These are phyloP conservation scores for Dioscorea alata DNA, from an alignment of 106 monocot genomes.

Conservation along the genomic window DNA sequence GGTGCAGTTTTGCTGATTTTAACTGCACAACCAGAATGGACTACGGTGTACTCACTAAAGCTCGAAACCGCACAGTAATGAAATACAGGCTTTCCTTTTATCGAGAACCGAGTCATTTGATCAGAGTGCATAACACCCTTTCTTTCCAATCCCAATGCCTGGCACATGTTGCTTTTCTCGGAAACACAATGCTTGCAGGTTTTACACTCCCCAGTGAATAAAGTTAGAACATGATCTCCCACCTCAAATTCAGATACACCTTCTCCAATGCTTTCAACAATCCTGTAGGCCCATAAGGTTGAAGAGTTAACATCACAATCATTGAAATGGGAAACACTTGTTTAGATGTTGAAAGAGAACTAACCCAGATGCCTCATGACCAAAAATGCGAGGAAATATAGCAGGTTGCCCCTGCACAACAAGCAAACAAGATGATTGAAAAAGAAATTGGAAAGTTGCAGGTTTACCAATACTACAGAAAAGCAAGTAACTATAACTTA, in stretches of 20 bases:
- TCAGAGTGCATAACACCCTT: constrained; percentile 89
- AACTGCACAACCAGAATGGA: constrained; percentile 90
- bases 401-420: constrained; percentile 49
- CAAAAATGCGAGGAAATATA: constrained; percentile 87
- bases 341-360: constrained; percentile 4
- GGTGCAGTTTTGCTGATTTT: constrained; percentile 53
- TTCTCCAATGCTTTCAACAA: constrained; percentile 87
- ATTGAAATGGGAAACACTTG: not conserved
- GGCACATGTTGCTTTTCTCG: constrained; percentile 85
- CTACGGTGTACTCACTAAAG: constrained; percentile 94
- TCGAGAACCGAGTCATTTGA: constrained; percentile 76
- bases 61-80: constrained; percentile 98
- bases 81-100: constrained; percentile 68
- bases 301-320: not conserved
- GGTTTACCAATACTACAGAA: too few species aligned
- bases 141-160: constrained; percentile 72
- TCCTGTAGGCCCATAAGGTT: constrained; percentile 27
- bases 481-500: too few species aligned
- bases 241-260: constrained; percentile 72
- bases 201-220: constrained; percentile 86
- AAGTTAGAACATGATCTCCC: constrained; percentile 80
- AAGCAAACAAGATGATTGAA: not conserved
- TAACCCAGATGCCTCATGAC: constrained; percentile 94
- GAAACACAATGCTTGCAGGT: constrained; percentile 77
- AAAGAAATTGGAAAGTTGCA: too few species aligned